Evolutionary conservation across 352 stramenopile species (phyloP), one percentile per base, ranked within the genome.

Genomic region (Phytopythium vexans): DNA sequence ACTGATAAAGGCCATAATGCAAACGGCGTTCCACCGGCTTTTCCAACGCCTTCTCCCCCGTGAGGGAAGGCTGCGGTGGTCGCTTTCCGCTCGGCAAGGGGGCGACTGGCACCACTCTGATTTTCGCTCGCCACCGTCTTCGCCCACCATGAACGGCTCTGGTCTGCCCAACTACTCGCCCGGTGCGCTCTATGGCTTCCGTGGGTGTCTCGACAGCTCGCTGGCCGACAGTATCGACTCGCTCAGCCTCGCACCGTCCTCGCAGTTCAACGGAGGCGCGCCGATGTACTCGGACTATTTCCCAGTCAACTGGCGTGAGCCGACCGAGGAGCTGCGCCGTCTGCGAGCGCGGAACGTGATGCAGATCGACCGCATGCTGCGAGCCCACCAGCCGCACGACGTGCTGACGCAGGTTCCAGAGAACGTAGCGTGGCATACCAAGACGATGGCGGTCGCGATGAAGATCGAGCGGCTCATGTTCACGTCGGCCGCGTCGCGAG

Each of bases 401-500:
- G 74, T 86, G 54, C 61, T 86, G 43, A 86, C 74, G 1, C 64
- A 82, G 47, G 69, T 86, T 15, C 74, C 71, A 3, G 72, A 82
- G 57, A 86, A 86, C 70, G 77, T 54, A 12, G 61, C 82, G 60
- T 86, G 74, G 74, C 66, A 72, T 42, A 77, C 66, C 47, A 86
- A 86, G 69, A 86, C 74, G 9, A 74, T 82, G 51, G 37, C 61
- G 37, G 47, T 86, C 40, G 71, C 74, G 16, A 74, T 82, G 53
- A 86, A 86, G 59, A 81, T 86, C 50, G 75, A 86, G 52, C 66
- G 72, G 1, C 70, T 86, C 58, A 79, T 86, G 70, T 86, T 83
- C 62, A 71, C 68, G 42, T 60, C 72, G 1, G 72, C 75, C n/a
- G 69, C 60, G n/a, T 82, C 75, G 0, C 54, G 70, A 8, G 64